Conservation (phyloP, 352 stramenopile genomes). For the Phytophthora podocarpi region DNA sequence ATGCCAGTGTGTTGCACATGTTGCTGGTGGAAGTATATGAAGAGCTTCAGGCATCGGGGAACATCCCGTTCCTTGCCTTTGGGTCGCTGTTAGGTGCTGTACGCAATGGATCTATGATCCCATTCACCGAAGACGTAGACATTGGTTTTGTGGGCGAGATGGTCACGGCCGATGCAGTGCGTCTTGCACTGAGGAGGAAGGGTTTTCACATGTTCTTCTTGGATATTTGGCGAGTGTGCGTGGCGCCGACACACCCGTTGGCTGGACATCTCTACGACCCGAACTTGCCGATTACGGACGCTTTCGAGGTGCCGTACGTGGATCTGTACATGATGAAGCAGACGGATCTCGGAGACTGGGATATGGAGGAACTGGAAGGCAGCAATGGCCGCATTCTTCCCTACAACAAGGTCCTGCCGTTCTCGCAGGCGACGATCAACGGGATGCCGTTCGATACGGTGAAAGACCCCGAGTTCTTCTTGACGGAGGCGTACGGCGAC, state of each 20-base stretch:
- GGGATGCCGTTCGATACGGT: constrained; percentile 40
- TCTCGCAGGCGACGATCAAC: constrained; percentile 29
- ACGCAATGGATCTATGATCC: constrained; percentile 48
- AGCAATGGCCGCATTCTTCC: constrained; percentile 13
- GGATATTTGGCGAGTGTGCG: constrained; percentile 42
- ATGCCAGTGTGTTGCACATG: constrained; percentile 55
- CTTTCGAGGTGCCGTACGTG: constrained; percentile 34
- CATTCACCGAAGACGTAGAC: constrained; percentile 60
- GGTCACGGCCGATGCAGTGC: constrained; percentile 3
- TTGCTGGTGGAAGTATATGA: constrained; percentile 58
- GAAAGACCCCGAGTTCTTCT: constrained; percentile 34
- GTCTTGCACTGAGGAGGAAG: constrained; percentile 15
- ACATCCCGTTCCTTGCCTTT: constrained; percentile 41
- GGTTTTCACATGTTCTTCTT: too few species aligned
- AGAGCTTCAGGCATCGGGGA: constrained; percentile 33
- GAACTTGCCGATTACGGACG: constrained; percentile 4
- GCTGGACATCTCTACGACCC: constrained; percentile 40
- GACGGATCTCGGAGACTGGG: constrained; percentile 12
- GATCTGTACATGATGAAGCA: constrained; percentile 40
- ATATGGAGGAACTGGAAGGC: constrained; percentile 27
- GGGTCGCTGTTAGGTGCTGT: constrained; percentile 56
- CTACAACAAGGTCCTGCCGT: constrained; percentile 28
- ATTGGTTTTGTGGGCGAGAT: constrained; percentile 37
- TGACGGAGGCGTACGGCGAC: constrained; percentile 35
- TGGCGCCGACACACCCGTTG: constrained; percentile 44